Conservation (phyloP, 371 early-diverging fungal genomes). For the Apophysomyces variabilis region DNA sequence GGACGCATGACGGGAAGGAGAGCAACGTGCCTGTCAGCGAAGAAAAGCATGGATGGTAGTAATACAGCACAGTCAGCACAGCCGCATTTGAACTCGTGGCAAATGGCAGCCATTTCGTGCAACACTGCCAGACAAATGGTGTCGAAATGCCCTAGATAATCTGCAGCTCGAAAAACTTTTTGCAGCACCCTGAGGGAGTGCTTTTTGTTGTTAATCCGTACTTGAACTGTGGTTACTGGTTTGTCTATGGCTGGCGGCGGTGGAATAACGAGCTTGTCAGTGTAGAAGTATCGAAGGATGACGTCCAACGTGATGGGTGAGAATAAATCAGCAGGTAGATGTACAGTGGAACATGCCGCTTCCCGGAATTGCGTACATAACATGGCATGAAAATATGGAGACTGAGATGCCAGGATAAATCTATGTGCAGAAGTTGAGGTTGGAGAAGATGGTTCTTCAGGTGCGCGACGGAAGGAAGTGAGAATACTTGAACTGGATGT, state of each 20-base stretch:
- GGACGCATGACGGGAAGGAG: constrained; percentile 30
- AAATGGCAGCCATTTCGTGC: constrained; percentile 36
- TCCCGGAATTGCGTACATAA: constrained; percentile 38
- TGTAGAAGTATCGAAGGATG: constrained; percentile 33
- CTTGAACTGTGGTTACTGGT: constrained; percentile 13
- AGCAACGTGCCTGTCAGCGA: constrained; percentile 38
- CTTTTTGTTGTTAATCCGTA: constrained; percentile 34
- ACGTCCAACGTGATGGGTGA: constrained; percentile 22
- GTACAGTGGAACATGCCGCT: constrained; percentile 19
- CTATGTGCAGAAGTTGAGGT: constrained; percentile 37
- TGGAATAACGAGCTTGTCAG: constrained; percentile 24
- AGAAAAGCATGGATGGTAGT: constrained; percentile 50
- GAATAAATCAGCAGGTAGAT: constrained; percentile 34
- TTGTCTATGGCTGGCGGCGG: constrained; percentile 15
- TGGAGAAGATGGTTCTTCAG: constrained; percentile 11
- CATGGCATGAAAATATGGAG: constrained; percentile 46
- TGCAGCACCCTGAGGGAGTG: constrained; percentile 43
- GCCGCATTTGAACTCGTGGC: constrained; percentile 48
- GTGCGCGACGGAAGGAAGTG: background rate
- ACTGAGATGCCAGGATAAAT: constrained; percentile 48
- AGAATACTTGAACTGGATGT: background rate
- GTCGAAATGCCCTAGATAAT: constrained; percentile 45
- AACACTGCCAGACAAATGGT: constrained; percentile 34
- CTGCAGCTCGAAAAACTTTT: constrained; percentile 44
- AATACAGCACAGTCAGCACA: constrained; percentile 44